Conservation (phyloP, 2,329 filamentous ascomycete genomes). For the Mycogone perniciosa region DNA sequence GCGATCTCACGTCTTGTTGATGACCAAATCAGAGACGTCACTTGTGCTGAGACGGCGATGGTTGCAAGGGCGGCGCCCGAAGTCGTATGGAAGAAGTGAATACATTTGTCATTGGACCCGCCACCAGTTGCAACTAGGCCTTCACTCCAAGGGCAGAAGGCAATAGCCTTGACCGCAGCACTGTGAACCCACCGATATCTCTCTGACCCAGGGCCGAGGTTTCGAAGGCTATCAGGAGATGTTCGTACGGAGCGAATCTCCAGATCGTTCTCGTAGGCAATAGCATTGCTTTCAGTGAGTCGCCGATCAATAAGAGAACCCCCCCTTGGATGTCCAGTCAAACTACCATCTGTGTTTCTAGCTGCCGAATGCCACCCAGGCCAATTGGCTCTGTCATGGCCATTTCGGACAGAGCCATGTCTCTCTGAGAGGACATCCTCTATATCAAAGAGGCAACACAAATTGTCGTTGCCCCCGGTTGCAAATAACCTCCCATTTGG, state of each 20-base stretch:
- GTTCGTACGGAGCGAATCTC: constrained; percentile 25
- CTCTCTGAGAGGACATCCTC: constrained; percentile 44
- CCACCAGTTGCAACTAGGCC: constrained; percentile 85
- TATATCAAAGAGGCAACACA: constrained; percentile 73
- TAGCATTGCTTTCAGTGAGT: not conserved
- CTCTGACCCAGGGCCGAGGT: constrained; percentile 50
- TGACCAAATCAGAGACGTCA: constrained; percentile 89
- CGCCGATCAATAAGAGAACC: not conserved
- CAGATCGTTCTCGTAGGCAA: constrained; percentile 13
- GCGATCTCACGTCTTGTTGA: constrained; percentile 78
- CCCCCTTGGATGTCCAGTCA: not conserved
- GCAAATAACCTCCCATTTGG: constrained; percentile 69
- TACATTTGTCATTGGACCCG: constrained; percentile 88
- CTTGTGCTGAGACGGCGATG: constrained; percentile 87
- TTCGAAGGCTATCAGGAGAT: constrained; percentile 33
- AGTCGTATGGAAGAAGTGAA: constrained; percentile 87
- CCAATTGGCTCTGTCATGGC: not conserved
- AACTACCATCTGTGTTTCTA: not conserved
- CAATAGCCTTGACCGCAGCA: constrained; percentile 92
- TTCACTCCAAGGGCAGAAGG: constrained; percentile 91
- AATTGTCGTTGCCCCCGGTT: constrained; percentile 88
- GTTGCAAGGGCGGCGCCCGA: constrained; percentile 81
- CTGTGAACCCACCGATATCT: constrained; percentile 71
- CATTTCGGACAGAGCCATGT: constrained; percentile 1
- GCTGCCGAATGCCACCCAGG: constrained; percentile 1